These are phyloP conservation scores for Suillus variegatus DNA, from an alignment of 768 basidiomycete genomes.

Conservation along the genomic window DNA sequence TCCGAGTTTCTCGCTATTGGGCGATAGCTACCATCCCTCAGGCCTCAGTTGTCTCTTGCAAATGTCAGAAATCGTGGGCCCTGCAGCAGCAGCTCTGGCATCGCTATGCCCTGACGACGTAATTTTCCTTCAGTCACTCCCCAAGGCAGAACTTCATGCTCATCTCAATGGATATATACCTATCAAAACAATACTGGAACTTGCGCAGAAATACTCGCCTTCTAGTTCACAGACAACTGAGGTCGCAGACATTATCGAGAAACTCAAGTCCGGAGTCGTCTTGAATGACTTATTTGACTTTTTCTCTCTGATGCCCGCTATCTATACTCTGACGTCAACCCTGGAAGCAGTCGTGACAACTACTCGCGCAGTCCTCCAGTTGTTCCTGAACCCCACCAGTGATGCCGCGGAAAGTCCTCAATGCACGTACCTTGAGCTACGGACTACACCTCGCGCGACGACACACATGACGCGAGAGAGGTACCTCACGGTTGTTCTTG, in stretches of 20 bases:
- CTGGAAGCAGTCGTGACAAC: conserved; percentile 53
- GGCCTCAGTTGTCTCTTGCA: not conserved
- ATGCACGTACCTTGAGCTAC: conserved; percentile 75
- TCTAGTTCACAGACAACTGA: not conserved
- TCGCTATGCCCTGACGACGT: conserved; percentile 55
- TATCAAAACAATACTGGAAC: no score
- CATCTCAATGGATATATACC: no score
- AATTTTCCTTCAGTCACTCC: conserved; percentile 49
- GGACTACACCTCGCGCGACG: conserved; percentile 82
- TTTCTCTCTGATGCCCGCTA: conserved; percentile 73
- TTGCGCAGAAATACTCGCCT: no score
- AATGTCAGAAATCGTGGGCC: conserved; percentile 22
- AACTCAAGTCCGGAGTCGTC: conserved; percentile 38
- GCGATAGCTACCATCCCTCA: no score
- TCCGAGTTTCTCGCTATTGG: no score
- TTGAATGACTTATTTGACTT: conserved; percentile 69
- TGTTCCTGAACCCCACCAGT: conserved; percentile 50
- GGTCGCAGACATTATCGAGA: conserved; percentile 40
- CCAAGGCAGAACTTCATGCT: no score
- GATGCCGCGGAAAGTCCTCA: conserved; percentile 36
- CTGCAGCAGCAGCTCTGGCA: conserved; percentile 50
- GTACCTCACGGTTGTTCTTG: conserved; percentile 69
- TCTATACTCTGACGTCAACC: conserved; percentile 74
- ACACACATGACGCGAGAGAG: conserved; percentile 51
- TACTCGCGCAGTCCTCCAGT: conserved; percentile 60